Conservation (phyloP, 1,284 basidiomycete species). For the Ganoderma meredithae region DNA sequence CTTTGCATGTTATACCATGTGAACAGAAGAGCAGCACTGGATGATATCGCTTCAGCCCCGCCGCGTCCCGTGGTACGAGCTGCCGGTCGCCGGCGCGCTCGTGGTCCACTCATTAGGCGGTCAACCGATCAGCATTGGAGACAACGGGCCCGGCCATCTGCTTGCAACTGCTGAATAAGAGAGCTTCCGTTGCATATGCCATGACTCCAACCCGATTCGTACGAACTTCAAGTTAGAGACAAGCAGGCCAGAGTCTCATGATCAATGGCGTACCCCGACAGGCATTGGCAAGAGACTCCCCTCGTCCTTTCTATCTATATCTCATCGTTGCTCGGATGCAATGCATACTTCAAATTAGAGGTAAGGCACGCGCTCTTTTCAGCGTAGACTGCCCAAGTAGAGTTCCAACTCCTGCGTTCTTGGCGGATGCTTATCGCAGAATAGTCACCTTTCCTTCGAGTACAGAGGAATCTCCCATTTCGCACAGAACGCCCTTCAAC, state of each 20-base stretch:
- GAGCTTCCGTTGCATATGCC: neutral
- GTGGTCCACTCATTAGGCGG: neutral
- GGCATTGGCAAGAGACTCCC: constrained; percentile 67
- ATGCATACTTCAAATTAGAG: constrained; percentile 74
- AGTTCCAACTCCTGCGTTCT: neutral
- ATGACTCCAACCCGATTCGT: neutral
- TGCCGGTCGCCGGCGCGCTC: constrained; percentile 1
- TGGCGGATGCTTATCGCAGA: constrained; percentile 52
- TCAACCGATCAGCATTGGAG: neutral
- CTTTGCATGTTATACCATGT: neutral
- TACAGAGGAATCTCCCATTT: constrained; percentile 74
- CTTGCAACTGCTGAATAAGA: neutral
- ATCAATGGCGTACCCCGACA: constrained; percentile 19
- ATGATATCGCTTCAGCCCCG: neutral
- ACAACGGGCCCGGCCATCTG: neutral
- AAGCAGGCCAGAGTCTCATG: neutral
- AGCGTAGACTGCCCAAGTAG: neutral
- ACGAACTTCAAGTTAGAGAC: neutral
- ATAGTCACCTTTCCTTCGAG: constrained; percentile 78
- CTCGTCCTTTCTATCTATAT: constrained; percentile 63
- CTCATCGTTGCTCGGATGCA: constrained; percentile 57
- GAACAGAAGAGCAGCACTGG: constrained; percentile 4
- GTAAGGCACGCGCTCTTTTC: constrained; percentile 43
- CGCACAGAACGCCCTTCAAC: constrained; percentile 56
- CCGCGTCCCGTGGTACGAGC: neutral